phyloP scores from a whole-genome alignment of 495 filamentous ascomycete genomes.

The Amniculicola lignicola region DNA sequence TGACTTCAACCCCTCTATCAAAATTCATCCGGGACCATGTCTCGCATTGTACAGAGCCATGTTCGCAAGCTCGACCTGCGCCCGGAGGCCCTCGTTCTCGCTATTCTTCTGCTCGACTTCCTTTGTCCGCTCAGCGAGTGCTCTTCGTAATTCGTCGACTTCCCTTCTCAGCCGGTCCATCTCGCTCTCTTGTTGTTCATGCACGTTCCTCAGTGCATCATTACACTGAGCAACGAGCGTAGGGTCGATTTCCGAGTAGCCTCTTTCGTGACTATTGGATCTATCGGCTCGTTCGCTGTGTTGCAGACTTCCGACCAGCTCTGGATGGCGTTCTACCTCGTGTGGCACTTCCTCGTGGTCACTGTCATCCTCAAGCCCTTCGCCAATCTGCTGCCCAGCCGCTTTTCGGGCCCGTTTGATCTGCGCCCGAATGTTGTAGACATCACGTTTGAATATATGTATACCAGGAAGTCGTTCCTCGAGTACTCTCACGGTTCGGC shows the following conservation, averaged over 20 bases:
- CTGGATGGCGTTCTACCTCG: no score
- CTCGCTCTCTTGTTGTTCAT: slow-evolving; percentile 12
- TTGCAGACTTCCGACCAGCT: not conserved
- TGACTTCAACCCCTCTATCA: no score
- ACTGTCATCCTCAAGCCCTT: slow-evolving; percentile 22
- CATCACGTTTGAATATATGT: slow-evolving; percentile 34
- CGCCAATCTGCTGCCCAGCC: slow-evolving; percentile 26
- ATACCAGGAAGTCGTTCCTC: slow-evolving; percentile 30
- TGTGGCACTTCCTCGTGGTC: slow-evolving; percentile 2
- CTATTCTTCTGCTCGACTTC: slow-evolving; percentile 15
- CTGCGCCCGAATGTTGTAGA: slow-evolving; percentile 34
- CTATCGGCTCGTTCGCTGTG: not conserved
- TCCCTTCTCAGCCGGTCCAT: slow-evolving; percentile 20
- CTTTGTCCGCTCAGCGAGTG: slow-evolving; percentile 11
- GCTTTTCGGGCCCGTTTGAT: slow-evolving; percentile 32
- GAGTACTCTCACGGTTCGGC: slow-evolving; percentile 26
- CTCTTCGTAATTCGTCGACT: slow-evolving; percentile 11
- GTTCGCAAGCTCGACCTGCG: slow-evolving; percentile 23
- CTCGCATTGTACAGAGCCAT: slow-evolving; percentile 25
- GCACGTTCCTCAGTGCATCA: slow-evolving; percentile 19
- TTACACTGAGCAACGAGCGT: slow-evolving; percentile 27
- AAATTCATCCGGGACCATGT: no score
- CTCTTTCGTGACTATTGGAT: not conserved
- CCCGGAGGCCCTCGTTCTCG: slow-evolving; percentile 22
- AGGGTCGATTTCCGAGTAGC: slow-evolving; percentile 28